Evolutionary conservation across 352 stramenopile genomes (phyloP).

Genomic region (Globisporangium yorkense): DNA sequence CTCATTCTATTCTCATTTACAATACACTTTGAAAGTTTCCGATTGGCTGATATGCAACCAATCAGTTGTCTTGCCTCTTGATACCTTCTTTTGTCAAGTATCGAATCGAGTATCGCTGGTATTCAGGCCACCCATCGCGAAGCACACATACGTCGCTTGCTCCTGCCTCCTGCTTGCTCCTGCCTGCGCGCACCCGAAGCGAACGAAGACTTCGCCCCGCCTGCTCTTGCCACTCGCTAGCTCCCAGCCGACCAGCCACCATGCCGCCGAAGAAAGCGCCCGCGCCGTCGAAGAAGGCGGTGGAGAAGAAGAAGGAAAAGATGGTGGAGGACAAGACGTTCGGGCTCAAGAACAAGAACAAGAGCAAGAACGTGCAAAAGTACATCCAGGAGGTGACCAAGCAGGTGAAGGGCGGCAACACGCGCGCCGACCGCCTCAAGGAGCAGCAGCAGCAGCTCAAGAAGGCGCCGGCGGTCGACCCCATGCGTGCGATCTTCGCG

Average conservation of each 20-base stretch:
- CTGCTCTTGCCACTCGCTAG: not conserved
- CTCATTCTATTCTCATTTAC: too few species aligned
- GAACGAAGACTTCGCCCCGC: too few species aligned
- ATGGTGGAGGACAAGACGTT: conserved; percentile 99
- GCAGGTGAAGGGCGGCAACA: conserved; percentile 81
- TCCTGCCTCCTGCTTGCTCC: too few species aligned
- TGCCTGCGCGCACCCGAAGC: too few species aligned
- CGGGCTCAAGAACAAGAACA: conserved; percentile 99
- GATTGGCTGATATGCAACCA: too few species aligned
- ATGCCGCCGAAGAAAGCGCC: conserved; percentile 80
- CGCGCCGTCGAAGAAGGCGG: conserved; percentile 77
- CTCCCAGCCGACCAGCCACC: not conserved
- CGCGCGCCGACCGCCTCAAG: conserved; percentile 74
- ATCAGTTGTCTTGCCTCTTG: too few species aligned
- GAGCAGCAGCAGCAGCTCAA: conserved; percentile 72
- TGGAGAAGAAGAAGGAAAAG: conserved; percentile 91
- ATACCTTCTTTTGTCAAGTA: too few species aligned
- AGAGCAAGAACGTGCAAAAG: conserved; percentile 95
- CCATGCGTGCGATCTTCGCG: conserved; percentile 79
- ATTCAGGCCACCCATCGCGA: too few species aligned
- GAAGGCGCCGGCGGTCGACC: conserved; percentile 72
- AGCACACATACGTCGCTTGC: too few species aligned
- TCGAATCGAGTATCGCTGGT: too few species aligned
- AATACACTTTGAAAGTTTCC: too few species aligned
- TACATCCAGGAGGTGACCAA: conserved; percentile 90